Base-by-base conservation (phyloP, 1,284 basidiomycete species). In the Hortiboletus rubellus region DNA sequence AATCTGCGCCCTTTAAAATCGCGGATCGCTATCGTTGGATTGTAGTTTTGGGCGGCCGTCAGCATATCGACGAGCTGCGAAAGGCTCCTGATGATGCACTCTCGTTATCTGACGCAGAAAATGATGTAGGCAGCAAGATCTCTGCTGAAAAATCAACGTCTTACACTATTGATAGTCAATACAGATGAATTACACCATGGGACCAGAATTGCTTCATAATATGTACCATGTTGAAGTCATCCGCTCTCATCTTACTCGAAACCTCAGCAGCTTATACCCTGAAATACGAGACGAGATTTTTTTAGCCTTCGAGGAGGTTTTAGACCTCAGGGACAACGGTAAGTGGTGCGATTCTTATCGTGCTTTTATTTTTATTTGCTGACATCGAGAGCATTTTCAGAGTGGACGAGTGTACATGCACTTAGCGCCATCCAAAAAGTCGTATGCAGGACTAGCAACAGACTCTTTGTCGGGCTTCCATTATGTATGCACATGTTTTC, bases 31-130 rank as follows among this genome's bases (percentile, higher is more conserved):
- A 27, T 27, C 27, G 27, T 27, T 27, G 27, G 27, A 27, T 27
- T 5, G 27, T 27, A 27, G 27, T 27, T 27, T 27, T 27, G 7
- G 27, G 27, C 4, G 27, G 27, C 27, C 27, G 27, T 7, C 27
- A 7, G 27, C 27, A 27, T 7, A 27, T 27, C 27, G 4, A 27
- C 4, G 80, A 82, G 27, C 38, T 82, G 7, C 65, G 72, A 10
- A 74, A 68, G 42, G 74, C 75, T 1, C 64, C 72, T 0, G 77
- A 78, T 27, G 73, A 77, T n/a, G 60, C 66, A 3, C 56, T 81
- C 7, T 79, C 76, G 1, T 71, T 75, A 37, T 18, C 54, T 0
- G 72, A 72, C 12, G 76, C 71, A 0, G 36, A 63, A 7, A 57
- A 63, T 4, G 74, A 77, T n/a, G 78, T 79, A 52, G 43, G 66